Evolutionary conservation across 2,329 filamentous ascomycete species (phyloP), one percentile per base, ranked within the genome.

Genomic region (Colletotrichum sp.): DNA sequence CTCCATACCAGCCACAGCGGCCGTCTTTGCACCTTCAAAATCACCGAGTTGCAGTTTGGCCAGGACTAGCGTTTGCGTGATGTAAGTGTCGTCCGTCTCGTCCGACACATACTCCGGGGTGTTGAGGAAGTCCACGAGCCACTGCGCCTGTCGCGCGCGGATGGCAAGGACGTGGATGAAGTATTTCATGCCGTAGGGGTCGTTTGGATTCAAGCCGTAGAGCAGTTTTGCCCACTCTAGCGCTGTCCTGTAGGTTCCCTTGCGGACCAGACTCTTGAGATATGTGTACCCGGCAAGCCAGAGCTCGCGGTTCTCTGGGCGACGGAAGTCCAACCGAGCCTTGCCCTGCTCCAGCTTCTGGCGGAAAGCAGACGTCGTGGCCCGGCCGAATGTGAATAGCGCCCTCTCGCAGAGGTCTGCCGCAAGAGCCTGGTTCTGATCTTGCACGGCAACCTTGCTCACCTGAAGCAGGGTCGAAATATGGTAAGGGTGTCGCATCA

Each of bases 401-500:
- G 96, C 96, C 61, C 97, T 91, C 85, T 98, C 96, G 70, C 97
- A 92, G 3, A 98, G 90, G 80, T 98, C 96, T 5, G 95, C 94
- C 0, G 96, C 93, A 6, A 97, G 91, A 1, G 96, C 92, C 82
- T 96, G 93, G 81, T 98, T 97, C 69, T 95, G 92, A 81, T 98
- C 95, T 78, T 98, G 94, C 82, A 97, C 96, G 15, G 96, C 96
- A 66, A 98, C 94, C 82, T 95, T 95, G 77, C 95, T 97, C 32
- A 98, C 96, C 82, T 98, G 96, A 27, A 98, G 92, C n/a, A 98
- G 90, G 3, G 95, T 96, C 2, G 95, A 97, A 78, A 98, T 94
- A 82, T 98, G 96, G 83, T 98, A 98, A 5, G 96, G 86, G 56
- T 79, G 79, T 77, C 80, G 75, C 71, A 81, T 82, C 55, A 98